Base-by-base conservation (phyloP, 495 filamentous ascomycete species). In the Hyaloscypha finlandica region DNA sequence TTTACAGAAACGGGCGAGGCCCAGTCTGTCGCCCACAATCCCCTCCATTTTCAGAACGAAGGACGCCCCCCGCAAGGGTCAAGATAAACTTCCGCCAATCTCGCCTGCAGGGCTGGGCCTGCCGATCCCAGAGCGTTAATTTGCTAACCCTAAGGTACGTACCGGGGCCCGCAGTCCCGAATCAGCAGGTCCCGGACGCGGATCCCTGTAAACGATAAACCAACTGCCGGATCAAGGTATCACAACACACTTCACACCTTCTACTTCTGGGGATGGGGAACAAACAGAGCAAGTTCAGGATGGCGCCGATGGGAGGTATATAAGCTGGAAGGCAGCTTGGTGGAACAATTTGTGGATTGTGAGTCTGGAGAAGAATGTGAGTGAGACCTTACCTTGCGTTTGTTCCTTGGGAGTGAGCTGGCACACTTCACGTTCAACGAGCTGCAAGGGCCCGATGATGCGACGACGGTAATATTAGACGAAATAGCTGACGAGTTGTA, bases 401-500 rank as follows among this genome's bases (percentile, higher is more conserved):
- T 32, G 19, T 32, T 11, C 51, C 19, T 25, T 2, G 25, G 25
- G 25, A 25, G 2, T 25, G 25, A 25, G 25, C 25, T 25, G 25
- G 25, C 25, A 25, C 25, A 25, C 25, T 25, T 25, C 25, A 25
- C 25, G 25, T 25, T 25, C 25, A 25, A 25, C 25, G 25, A 25
- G 25, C 51, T 53, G 51, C 51, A 53, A 53, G 51, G 9, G 6
- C 6, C 19, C 51, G 51, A 53, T n/a, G 19, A n/a, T 53, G 22
- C 6, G 51, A 53, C 6, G 19, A 20, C 6, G 6, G 51, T n/a
- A 2, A 2, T n/a, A 8, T 53, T 20, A 8, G 51, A 53, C 19
- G 51, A 16, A 53, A 53, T 25, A 3, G 19, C 30, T 56, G 53
- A 56, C 53, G 53, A 56, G 53, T 25, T 56, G 20, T 56, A 56